Percentiles rank a stretch among this genome's conserved stretches.
Evolutionary conservation across 495 filamentous ascomycete species (phyloP).

Genomic region (Aeminium ludgeri): DNA sequence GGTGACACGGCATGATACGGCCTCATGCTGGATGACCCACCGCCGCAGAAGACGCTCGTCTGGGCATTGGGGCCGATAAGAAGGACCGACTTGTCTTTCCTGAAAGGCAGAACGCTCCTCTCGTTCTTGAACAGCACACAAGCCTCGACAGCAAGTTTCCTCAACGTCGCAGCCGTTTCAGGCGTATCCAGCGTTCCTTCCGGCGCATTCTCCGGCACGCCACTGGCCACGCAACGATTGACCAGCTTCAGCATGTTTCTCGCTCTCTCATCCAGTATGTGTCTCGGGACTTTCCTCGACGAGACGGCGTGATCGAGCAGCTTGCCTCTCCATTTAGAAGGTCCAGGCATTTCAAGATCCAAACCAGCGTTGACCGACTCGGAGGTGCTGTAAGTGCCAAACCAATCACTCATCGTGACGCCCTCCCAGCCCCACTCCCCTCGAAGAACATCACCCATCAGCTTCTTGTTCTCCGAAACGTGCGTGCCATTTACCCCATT

Average conservation of each 20-base stretch:
- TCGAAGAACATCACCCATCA: conserved; percentile 48
- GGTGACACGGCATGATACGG: conserved; percentile 64
- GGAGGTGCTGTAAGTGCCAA: conserved; percentile 50
- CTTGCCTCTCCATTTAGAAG: conserved; percentile 46
- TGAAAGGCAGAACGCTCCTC: conserved; percentile 17
- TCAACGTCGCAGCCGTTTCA: conserved; percentile 26
- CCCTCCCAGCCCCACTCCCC: conserved; percentile 59
- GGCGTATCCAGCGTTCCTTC: conserved; percentile 27
- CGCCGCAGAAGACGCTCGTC: conserved; percentile 59
- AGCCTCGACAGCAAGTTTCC: conserved; percentile 16
- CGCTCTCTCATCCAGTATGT: conserved; percentile 44
- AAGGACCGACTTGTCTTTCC: conserved; percentile 36
- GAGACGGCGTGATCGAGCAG: conserved; percentile 41
- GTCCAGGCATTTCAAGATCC: conserved; percentile 62
- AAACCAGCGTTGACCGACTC: conserved; percentile 53
- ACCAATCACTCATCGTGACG: conserved; percentile 56
- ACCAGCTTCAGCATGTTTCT: conserved; percentile 46
- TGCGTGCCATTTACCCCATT: conserved; percentile 59
- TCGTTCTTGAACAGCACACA: conserved; percentile 25
- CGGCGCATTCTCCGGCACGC: conserved; percentile 39
- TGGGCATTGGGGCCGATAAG: conserved; percentile 73
- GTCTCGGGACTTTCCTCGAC: conserved; percentile 40
- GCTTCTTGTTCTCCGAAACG: conserved; percentile 45
- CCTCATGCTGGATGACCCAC: conserved; percentile 62
- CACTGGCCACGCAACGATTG: conserved; percentile 43